phyloP scores from a whole-genome alignment of 106 monocot species.

The Dendrobium officinale region DNA sequence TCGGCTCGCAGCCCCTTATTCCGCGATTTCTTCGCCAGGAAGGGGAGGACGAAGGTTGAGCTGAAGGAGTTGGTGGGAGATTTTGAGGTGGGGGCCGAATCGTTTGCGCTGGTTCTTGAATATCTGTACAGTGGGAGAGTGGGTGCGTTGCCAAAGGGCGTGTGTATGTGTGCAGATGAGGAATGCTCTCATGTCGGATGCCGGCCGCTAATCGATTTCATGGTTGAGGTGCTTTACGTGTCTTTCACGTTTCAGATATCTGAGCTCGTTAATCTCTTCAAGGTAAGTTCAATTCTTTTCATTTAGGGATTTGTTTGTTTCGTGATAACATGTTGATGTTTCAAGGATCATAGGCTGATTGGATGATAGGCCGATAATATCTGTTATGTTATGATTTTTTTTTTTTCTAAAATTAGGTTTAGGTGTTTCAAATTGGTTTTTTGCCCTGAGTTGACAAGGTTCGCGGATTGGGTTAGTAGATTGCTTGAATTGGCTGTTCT shows the following conservation, averaged over 20 bases:
- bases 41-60: constrained; percentile 14
- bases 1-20: constrained; percentile 77
- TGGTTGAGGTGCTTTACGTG: constrained; percentile 51
- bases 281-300: constrained; percentile 28
- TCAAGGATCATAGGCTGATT: too few relatives aligned
- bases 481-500: background rate
- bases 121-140: constrained; percentile 67
- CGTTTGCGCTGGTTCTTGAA: constrained; percentile 46
- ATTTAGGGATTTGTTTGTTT: background rate
- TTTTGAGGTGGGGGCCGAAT: constrained; percentile 39
- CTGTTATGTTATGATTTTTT: background rate
- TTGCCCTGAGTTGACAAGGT: too few relatives aligned
- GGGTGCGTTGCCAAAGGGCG: constrained; percentile 32
- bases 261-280: constrained; percentile 75
- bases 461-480: background rate
- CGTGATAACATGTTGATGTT: background rate
- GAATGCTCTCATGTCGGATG: constrained; percentile 55
- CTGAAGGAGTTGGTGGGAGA: constrained; percentile 29
- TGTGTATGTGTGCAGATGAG: constrained; percentile 59
- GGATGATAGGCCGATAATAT: background rate
- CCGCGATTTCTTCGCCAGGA: constrained; percentile 26
- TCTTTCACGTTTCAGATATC: constrained; percentile 50
- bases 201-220: constrained; percentile 63
- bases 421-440: background rate
- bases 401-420: background rate